Evolutionary conservation across 2,329 filamentous ascomycete species (phyloP).

Genomic region (Fusarium mangiferae): DNA sequence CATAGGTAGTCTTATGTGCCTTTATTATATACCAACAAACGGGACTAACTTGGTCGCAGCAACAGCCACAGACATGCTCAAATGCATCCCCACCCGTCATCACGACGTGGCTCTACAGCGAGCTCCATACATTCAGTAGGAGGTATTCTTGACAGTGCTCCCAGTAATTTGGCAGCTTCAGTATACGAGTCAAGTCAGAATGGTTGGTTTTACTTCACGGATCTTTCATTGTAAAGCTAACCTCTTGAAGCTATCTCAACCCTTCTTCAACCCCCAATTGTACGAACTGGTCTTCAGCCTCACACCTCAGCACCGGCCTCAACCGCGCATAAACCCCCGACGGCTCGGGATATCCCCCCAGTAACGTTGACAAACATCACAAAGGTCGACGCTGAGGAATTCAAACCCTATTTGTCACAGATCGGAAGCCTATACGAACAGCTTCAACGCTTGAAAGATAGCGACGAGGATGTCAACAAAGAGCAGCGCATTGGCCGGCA

Average conservation of each 20-base stretch:
- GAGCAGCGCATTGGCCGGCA: constrained; percentile 52
- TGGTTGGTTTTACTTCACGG: constrained; percentile 61
- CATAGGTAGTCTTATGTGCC: constrained; percentile 58
- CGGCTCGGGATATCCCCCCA: constrained; percentile 88
- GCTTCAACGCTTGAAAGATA: constrained; percentile 84
- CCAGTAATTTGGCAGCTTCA: constrained; percentile 64
- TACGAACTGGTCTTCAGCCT: constrained; percentile 85
- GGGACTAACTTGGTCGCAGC: constrained; percentile 39
- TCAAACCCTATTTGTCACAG: constrained; percentile 85
- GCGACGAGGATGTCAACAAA: constrained; percentile 70
- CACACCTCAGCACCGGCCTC: constrained; percentile 76
- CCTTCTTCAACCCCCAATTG: constrained; percentile 88
- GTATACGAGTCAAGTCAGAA: constrained; percentile 82
- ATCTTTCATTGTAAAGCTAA: constrained; percentile 21
- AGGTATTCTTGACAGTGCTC: constrained; percentile 79
- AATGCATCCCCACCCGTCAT: constrained; percentile 57
- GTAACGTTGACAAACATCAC: constrained; percentile 90
- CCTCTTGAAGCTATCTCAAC: constrained; percentile 80
- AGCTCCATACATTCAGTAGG: constrained; percentile 91
- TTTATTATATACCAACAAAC: not conserved
- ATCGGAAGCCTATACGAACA: constrained; percentile 91
- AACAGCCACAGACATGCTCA: constrained; percentile 56
- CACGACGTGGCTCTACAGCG: constrained; percentile 82
- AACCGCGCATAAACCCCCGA: constrained; percentile 84
- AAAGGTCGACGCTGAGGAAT: constrained; percentile 81